These are phyloP conservation scores for Thermomucor indicae-seudaticae DNA, from an alignment of 371 early-diverging fungal genomes.

Conservation along the genomic window DNA sequence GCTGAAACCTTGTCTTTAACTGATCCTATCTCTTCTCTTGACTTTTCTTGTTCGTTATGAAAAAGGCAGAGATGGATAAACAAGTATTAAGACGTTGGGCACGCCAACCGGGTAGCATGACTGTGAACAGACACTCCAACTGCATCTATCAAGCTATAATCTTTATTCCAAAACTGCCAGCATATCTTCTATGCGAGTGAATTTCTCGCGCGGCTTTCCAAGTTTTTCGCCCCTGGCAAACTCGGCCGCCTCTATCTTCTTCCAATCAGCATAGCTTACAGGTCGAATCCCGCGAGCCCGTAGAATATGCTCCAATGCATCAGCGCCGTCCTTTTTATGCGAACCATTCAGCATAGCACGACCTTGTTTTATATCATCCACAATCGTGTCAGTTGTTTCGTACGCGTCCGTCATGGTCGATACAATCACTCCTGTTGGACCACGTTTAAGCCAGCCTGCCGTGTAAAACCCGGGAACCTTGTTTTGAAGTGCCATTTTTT, in stretches of 20 bases:
- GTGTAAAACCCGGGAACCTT: slow-evolving; percentile 73
- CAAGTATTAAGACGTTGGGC: too few species aligned
- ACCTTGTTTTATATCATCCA: slow-evolving; percentile 51
- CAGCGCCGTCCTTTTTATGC: slow-evolving; percentile 18
- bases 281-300: slow-evolving; percentile 28
- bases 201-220: slow-evolving; percentile 86
- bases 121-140: too few species aligned
- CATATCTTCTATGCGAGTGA: slow-evolving; percentile 65
- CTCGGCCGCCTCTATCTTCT: slow-evolving; percentile 77
- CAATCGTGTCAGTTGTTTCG: slow-evolving; percentile 79
- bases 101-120: too few species aligned
- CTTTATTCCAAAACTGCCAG: slow-evolving; percentile 28
- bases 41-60: too few species aligned
- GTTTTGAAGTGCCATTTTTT: not conserved
- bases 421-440: slow-evolving; percentile 93
- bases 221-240: slow-evolving; percentile 50
- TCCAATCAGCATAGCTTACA: slow-evolving; percentile 78
- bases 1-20: slow-evolving; percentile 65
- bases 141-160: not conserved
- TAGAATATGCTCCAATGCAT: slow-evolving; percentile 25
- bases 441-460: slow-evolving; percentile 94
- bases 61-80: too few species aligned
- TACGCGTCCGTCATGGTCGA: slow-evolving; percentile 92
- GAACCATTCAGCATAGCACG: slow-evolving; percentile 17
- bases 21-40: slow-evolving; percentile 74